Evolutionary conservation across 441 rosid genomes (phyloP).

Genomic region (Eruca vesicaria): DNA sequence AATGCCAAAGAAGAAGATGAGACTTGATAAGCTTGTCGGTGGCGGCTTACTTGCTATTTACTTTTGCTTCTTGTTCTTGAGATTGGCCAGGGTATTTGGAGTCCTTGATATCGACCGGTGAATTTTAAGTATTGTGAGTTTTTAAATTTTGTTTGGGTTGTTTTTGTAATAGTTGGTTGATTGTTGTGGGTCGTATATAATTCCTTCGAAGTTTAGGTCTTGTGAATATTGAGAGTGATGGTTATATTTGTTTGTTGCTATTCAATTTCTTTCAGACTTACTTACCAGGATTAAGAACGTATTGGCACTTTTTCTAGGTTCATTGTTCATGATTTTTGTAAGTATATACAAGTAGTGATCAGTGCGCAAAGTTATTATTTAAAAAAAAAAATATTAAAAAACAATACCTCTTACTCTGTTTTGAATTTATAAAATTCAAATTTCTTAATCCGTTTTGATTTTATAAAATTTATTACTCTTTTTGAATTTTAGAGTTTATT

Average conservation of each 20-base stretch:
- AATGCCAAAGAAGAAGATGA: conserved; percentile 64
- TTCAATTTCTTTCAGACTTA: background rate
- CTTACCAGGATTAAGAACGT: too few species aligned
- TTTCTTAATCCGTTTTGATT: too few species aligned
- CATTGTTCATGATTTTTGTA: too few species aligned
- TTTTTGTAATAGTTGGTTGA: background rate
- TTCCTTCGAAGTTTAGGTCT: background rate
- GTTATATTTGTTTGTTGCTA: background rate
- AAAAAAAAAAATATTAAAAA: too few species aligned
- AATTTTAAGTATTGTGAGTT: background rate
- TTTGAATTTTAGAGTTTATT: too few species aligned
- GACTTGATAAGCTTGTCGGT: conserved; percentile 61
- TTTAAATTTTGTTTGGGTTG: background rate
- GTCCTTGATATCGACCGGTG: conserved; percentile 29
- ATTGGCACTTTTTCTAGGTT: too few species aligned
- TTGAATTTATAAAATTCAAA: too few species aligned
- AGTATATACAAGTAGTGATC: too few species aligned
- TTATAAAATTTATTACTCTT: too few species aligned
- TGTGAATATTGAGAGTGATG: conserved; percentile 22
- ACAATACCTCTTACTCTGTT: too few species aligned
- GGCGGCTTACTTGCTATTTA: conserved; percentile 65
- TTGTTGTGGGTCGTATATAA: conserved; percentile 15
- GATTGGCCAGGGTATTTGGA: conserved; percentile 59
- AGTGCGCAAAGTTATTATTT: too few species aligned
- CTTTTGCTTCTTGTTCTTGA: conserved; percentile 48